Evolutionary conservation across 305 asterid species (phyloP).

Genomic region (Withania somnifera): DNA sequence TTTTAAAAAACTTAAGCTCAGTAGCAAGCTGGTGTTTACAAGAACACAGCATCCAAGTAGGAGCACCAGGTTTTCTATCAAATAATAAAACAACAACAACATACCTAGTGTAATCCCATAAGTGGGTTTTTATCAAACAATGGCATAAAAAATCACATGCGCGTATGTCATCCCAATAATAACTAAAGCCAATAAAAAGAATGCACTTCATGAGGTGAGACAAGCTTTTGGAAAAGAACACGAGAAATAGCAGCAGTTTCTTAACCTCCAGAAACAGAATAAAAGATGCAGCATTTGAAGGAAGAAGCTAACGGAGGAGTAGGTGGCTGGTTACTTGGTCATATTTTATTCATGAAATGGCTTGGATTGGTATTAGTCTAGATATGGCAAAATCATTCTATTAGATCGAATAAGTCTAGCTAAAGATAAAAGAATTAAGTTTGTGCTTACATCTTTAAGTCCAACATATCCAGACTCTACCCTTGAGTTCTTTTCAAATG

Average conservation of each 20-base stretch:
- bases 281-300: background rate
- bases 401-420: too few species aligned
- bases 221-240: background rate
- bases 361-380: too few species aligned
- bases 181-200: background rate
- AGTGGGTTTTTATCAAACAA: background rate
- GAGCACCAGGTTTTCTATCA: background rate
- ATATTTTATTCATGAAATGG: too few species aligned
- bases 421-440: background rate
- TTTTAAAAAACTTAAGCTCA: background rate
- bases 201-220: background rate
- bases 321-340: too few species aligned
- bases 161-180: background rate
- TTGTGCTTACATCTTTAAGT: constrained; percentile 74
- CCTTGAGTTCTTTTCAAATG: constrained; percentile 94
- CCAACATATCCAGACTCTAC: constrained; percentile 90
- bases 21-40: background rate
- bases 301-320: background rate
- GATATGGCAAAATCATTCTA: too few species aligned
- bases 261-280: background rate
- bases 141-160: background rate
- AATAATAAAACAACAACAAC: background rate
- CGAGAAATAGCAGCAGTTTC: background rate
- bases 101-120: background rate
- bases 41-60: background rate